phyloP scores from a whole-genome alignment of 257 asterid genomes.

The Osmanthus fragrans region DNA sequence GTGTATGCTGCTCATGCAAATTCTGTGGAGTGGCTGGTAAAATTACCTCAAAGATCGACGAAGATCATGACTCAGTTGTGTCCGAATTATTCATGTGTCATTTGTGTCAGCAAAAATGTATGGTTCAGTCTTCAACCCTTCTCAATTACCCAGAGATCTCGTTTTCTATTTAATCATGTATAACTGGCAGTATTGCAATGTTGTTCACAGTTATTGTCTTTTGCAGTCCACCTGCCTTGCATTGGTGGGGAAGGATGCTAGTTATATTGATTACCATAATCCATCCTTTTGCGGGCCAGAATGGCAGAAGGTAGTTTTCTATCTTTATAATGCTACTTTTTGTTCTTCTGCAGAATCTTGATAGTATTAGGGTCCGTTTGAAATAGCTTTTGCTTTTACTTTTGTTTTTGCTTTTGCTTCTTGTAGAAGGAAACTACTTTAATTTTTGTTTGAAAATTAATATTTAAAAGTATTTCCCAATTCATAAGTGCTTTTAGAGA shows the following conservation, averaged over 20 bases:
- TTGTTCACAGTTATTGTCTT: slow-evolving; percentile 18
- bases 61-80: slow-evolving; percentile 28
- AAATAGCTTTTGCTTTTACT: too few species aligned
- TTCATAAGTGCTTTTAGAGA: too few species aligned
- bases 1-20: slow-evolving; percentile 87
- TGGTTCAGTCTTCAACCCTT: slow-evolving; percentile 18
- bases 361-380: neutral
- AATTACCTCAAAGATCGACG: slow-evolving; percentile 38
- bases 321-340: slow-evolving; percentile 15
- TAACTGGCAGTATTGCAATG: slow-evolving; percentile 14
- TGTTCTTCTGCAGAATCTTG: slow-evolving; percentile 1
- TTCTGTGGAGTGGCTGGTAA: slow-evolving; percentile 69
- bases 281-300: slow-evolving; percentile 69
- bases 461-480: too few species aligned
- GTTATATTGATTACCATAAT: slow-evolving; percentile 36
- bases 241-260: slow-evolving; percentile 35
- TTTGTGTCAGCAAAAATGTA: slow-evolving; percentile 88
- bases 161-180: neutral
- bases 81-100: slow-evolving; percentile 54
- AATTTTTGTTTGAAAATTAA: too few species aligned
- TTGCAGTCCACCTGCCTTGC: slow-evolving; percentile 78
- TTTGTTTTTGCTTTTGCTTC: too few species aligned
- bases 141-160: slow-evolving; percentile 7
- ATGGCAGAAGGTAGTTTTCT: slow-evolving; percentile 62
- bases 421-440: too few species aligned